Conservation (phyloP, 2,329 filamentous ascomycete species). For the Alternaria incomplexa region DNA sequence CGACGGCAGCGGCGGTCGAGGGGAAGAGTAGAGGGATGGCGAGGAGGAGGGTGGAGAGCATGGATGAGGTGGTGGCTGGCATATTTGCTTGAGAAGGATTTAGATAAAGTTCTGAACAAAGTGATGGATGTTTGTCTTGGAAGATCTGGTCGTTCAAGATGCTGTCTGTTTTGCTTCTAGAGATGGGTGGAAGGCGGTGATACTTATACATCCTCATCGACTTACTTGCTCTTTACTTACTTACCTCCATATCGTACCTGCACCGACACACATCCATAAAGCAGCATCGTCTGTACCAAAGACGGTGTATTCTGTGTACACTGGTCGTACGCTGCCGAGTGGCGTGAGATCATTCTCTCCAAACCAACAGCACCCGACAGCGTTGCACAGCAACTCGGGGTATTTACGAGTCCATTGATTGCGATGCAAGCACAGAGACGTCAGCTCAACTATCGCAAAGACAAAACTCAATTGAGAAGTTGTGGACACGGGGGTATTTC, state of each 20-base stretch:
- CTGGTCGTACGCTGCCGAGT: neutral
- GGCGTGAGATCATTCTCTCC: too few relatives aligned
- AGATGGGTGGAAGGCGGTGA: neutral
- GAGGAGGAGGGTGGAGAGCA: neutral
- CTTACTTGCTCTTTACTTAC: too few relatives aligned
- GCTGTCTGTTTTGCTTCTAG: neutral
- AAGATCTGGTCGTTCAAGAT: neutral
- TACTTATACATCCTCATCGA: neutral
- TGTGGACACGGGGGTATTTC: fast-evolving
- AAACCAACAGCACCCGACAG: too few relatives aligned
- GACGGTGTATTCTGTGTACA: neutral
- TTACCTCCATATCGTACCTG: too few relatives aligned
- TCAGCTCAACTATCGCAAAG: neutral
- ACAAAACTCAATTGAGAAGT: neutral
- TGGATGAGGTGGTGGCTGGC: neutral
- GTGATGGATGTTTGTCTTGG: neutral
- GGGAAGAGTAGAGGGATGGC: neutral
- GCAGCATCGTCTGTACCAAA: too few relatives aligned
- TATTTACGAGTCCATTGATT: neutral
- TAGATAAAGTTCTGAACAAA: neutral
- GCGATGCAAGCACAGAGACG: neutral
- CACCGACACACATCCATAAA: too few relatives aligned
- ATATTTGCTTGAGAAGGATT: neutral
- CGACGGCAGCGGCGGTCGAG: neutral
- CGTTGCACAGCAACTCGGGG: neutral